These are phyloP conservation scores for Apium graveolens DNA, from an alignment of 129 eudicot genomes.

Conservation along the genomic window DNA sequence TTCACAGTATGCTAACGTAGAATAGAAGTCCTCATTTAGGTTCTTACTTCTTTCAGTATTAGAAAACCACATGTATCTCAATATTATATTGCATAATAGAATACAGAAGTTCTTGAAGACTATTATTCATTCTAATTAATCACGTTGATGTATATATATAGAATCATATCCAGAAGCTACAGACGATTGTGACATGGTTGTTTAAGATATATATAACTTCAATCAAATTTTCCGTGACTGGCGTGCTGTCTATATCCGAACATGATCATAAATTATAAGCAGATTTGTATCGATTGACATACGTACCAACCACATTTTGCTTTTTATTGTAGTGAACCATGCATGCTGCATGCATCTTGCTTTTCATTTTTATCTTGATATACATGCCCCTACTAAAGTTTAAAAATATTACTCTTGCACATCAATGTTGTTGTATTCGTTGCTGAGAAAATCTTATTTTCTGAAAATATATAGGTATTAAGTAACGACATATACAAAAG, in stretches of 20 bases:
- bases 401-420: no score
- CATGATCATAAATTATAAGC: not conserved
- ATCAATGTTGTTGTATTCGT: no score
- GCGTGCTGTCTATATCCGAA: slow-evolving; percentile 6
- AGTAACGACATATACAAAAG: slow-evolving; percentile 77
- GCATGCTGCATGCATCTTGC: not conserved
- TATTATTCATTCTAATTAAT: not conserved
- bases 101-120: not conserved
- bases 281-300: not conserved
- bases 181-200: not conserved
- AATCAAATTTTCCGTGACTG: slow-evolving; percentile 3
- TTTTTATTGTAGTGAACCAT: not conserved
- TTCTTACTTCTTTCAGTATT: not conserved
- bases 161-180: not conserved
- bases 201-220: not conserved
- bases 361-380: not conserved
- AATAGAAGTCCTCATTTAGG: not conserved
- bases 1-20: no score
- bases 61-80: no score
- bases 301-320: not conserved
- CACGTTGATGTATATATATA: not conserved
- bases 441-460: not conserved
- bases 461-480: slow-evolving; percentile 36
- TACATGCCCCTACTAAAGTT: no score
- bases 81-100: no score